A percentile compares a stretch with the other conserved stretches of the same genome.
These are phyloP conservation scores for Lathyrus tuberosus DNA, from an alignment of 306 rosid species.

Conservation along the genomic window DNA sequence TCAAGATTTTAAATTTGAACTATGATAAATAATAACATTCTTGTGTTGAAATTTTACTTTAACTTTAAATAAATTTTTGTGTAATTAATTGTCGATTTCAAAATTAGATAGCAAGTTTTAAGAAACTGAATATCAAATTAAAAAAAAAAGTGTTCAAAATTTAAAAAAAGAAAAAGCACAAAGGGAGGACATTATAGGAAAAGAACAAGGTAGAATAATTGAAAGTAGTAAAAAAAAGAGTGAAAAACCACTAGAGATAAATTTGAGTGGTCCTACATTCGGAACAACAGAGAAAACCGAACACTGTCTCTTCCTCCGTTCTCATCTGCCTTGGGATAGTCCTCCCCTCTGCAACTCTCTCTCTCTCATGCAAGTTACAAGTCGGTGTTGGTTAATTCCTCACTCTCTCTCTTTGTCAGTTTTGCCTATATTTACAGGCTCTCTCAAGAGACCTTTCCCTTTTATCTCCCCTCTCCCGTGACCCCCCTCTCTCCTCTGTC, in stretches of 20 bases:
- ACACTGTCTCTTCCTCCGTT: conserved; percentile 73
- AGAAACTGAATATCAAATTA: too few species aligned
- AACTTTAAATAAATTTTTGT: too few species aligned
- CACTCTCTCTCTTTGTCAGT: conserved; percentile 37
- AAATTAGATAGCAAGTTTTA: too few species aligned
- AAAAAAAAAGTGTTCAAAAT: too few species aligned
- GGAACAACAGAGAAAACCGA: conserved; percentile 59
- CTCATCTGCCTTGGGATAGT: conserved; percentile 37
- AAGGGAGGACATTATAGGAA: conserved; percentile 44
- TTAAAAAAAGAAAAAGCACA: background rate
- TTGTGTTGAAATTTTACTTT: too few species aligned
- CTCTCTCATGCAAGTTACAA: background rate
- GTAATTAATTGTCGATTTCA: too few species aligned
- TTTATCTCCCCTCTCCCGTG: conserved; percentile 57
- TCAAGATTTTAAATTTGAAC: too few species aligned
- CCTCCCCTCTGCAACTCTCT: conserved; percentile 2
- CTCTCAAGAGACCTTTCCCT: conserved; percentile 53
- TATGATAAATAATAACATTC: too few species aligned
- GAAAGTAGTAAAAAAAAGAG: conserved; percentile 33
- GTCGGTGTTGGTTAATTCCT: background rate
- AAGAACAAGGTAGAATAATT: conserved; percentile 52
- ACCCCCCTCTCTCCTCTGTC: conserved; percentile 29
- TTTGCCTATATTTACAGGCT: conserved; percentile 44
- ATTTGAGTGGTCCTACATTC: conserved; percentile 44
- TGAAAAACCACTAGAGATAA: background rate